These are phyloP conservation scores for Xylariaceae sp. DNA, from an alignment of 2,329 filamentous ascomycete species.

Conservation along the genomic window DNA sequence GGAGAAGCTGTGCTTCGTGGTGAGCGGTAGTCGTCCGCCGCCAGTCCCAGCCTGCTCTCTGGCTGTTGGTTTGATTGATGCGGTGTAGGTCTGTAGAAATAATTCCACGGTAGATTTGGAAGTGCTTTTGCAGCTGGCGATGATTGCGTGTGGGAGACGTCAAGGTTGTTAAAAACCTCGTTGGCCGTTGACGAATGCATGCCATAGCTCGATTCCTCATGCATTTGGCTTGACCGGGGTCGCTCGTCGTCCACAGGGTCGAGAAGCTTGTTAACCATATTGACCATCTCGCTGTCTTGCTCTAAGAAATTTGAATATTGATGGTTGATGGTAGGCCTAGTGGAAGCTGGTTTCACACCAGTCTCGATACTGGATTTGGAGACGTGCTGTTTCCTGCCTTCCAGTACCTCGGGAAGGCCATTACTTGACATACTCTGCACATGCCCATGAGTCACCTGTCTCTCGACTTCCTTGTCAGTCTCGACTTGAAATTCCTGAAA, in stretches of 20 bases:
- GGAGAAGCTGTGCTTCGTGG: constrained; percentile 23
- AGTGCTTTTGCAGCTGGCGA: constrained; percentile 35
- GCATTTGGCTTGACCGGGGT: constrained; percentile 25
- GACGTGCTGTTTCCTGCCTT: background rate
- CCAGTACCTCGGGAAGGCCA: background rate
- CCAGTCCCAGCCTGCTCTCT: constrained; percentile 14
- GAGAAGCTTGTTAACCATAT: constrained; percentile 36
- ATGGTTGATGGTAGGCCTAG: too few species aligned
- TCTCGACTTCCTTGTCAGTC: constrained; percentile 6
- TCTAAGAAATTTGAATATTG: constrained; percentile 7
- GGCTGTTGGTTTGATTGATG: constrained; percentile 21
- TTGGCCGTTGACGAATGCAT: constrained; percentile 52
- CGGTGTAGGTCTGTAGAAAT: constrained; percentile 36
- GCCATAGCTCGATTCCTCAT: constrained; percentile 48
- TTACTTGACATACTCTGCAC: background rate
- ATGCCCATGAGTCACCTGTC: constrained; percentile 1
- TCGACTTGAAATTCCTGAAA: constrained; percentile 13
- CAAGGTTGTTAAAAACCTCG: constrained; percentile 44
- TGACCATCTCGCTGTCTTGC: constrained; percentile 41
- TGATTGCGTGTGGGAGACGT: constrained; percentile 30
- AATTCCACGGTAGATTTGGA: constrained; percentile 48
- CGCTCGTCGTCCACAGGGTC: constrained; percentile 27
- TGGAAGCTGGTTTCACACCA: too few species aligned
- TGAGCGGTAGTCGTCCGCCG: constrained; percentile 15
- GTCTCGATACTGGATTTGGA: background rate